These are phyloP conservation scores for Phytophthora pseudosyringae DNA, from an alignment of 352 stramenopile genomes.

Conservation along the genomic window DNA sequence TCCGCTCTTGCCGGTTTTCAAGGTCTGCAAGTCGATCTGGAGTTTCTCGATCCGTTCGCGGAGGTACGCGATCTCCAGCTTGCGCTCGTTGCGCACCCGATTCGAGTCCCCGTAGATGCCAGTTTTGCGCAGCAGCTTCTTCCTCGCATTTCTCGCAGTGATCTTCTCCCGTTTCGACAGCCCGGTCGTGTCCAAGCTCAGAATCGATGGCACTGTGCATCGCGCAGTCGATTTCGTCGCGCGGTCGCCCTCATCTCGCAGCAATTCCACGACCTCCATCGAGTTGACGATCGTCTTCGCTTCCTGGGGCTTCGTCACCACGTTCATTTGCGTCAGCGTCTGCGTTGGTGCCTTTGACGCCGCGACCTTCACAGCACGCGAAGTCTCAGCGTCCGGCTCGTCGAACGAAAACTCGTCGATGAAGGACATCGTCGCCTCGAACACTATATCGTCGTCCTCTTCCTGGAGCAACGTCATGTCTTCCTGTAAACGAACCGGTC, in stretches of 20 bases:
- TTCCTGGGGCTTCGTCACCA: background rate
- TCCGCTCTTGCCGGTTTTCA: constrained; percentile 18
- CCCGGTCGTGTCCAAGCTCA: constrained; percentile 17
- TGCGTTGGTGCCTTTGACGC: background rate
- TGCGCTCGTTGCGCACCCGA: constrained; percentile 34
- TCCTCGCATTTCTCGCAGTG: constrained; percentile 26
- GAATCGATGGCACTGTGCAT: constrained; percentile 12
- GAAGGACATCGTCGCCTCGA: constrained; percentile 36
- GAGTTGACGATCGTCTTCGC: background rate
- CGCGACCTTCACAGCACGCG: background rate
- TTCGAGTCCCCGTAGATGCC: constrained; percentile 41
- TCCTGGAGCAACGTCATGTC: constrained; percentile 12
- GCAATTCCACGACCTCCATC: background rate
- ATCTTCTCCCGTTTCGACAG: constrained; percentile 25
- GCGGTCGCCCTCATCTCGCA: background rate
- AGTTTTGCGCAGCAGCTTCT: constrained; percentile 33
- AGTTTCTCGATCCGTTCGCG: constrained; percentile 42
- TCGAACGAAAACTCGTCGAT: constrained; percentile 32
- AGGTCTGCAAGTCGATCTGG: constrained; percentile 32
- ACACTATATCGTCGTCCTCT: constrained; percentile 23
- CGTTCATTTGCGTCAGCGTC: background rate
- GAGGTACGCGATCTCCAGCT: constrained; percentile 50
- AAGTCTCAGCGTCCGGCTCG: constrained; percentile 12
- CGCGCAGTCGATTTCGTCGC: background rate
- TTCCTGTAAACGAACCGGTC: background rate